These are phyloP conservation scores for Physcomitrellopsis africana DNA, from an alignment of 225 moss, liverwort and hornwort genomes.

Conservation along the genomic window DNA sequence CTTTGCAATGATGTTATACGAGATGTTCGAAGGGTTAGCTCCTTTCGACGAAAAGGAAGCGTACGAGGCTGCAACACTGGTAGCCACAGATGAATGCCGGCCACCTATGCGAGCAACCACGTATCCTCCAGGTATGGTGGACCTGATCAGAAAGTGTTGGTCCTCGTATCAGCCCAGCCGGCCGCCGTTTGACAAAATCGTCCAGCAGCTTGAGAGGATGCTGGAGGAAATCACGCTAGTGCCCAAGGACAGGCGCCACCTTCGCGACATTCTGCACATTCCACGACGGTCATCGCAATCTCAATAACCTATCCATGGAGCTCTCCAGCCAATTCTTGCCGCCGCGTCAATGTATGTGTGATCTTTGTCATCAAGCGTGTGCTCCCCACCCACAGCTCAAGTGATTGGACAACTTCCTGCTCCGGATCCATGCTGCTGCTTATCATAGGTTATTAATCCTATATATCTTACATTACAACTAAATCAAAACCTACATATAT, in stretches of 20 bases:
- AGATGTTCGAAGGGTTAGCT: constrained; percentile 70
- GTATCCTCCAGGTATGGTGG: constrained; percentile 56
- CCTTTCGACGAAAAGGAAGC: constrained; percentile 64
- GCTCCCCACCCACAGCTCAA: background rate
- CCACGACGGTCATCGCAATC: constrained; percentile 43
- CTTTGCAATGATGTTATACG: constrained; percentile 65
- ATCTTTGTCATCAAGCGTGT: background rate
- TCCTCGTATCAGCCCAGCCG: constrained; percentile 12
- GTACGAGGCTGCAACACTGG: constrained; percentile 61
- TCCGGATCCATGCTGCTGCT: constrained; percentile 17
- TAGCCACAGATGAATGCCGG: constrained; percentile 44
- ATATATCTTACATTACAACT: no score
- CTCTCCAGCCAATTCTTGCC: background rate
- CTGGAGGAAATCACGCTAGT: constrained; percentile 38
- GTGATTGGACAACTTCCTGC: constrained; percentile 27
- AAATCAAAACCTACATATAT: no score
- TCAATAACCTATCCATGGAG: constrained; percentile 34
- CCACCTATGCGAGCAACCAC: constrained; percentile 45
- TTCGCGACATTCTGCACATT: constrained; percentile 40
- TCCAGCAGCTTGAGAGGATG: constrained; percentile 29
- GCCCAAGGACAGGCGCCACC: constrained; percentile 32
- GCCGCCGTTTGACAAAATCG: constrained; percentile 34
- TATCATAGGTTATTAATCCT: no score
- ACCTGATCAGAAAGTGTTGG: constrained; percentile 38
- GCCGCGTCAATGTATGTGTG: background rate